phyloP scores from a whole-genome alignment of 2,329 filamentous ascomycete genomes.

The Uncinocarpus reesii region DNA sequence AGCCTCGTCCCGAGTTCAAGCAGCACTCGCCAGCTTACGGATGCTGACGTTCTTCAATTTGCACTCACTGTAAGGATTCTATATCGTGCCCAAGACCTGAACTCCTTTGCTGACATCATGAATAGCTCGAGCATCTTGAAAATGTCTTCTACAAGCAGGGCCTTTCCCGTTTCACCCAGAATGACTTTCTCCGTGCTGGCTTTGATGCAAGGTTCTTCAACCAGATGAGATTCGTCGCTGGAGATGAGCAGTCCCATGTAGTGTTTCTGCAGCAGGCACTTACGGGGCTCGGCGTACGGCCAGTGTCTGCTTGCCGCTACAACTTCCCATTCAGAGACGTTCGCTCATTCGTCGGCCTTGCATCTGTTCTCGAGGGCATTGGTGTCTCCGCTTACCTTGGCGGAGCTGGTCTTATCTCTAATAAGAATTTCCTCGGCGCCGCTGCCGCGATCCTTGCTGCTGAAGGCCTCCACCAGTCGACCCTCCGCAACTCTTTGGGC shows the following conservation, averaged over 20 bases:
- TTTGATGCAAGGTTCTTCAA: conserved; percentile 45
- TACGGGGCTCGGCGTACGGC: conserved; percentile 38
- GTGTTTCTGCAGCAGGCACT: conserved; percentile 43
- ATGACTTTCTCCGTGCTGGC: conserved; percentile 45
- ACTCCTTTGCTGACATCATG: not conserved
- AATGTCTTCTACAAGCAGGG: conserved; percentile 53
- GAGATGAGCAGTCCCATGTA: conserved; percentile 51
- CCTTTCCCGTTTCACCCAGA: conserved; percentile 46
- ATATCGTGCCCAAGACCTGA: not conserved
- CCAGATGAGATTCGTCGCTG: conserved; percentile 47
- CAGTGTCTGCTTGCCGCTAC: conserved; percentile 49
- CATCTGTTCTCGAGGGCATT: conserved; percentile 48
- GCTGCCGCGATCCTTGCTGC: conserved; percentile 55
- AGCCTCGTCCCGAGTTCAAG: not conserved
- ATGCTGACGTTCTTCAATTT: conserved; percentile 19
- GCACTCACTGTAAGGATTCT: conserved; percentile 16
- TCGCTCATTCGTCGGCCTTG: conserved; percentile 43
- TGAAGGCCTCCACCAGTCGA: conserved; percentile 55
- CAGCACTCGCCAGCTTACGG: conserved; percentile 9
- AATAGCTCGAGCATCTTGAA: conserved; percentile 47
- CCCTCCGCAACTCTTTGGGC: conserved; percentile 44
- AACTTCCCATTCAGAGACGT: conserved; percentile 43
- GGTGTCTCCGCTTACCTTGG: conserved; percentile 53
- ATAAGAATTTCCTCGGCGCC: conserved; percentile 49
- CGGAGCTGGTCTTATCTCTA: conserved; percentile 49